Conservation (phyloP, 2,329 filamentous ascomycete species). For the Fusarium verrucosum region DNA sequence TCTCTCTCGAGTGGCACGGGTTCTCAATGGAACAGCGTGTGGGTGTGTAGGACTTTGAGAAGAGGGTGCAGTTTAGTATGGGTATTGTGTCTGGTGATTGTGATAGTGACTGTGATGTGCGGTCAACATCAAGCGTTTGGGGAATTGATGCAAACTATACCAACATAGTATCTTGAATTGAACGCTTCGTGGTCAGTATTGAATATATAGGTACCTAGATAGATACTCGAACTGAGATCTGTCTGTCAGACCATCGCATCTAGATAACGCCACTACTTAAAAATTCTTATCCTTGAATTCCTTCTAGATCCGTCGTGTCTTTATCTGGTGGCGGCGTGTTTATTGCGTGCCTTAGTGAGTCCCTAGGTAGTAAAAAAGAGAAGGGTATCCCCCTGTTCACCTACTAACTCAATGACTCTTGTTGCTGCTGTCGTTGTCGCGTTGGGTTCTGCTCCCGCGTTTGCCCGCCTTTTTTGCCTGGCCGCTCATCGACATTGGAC, state of each 20-base stretch:
- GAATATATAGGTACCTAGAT: neutral
- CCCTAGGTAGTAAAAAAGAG: neutral
- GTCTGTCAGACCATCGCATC: slow-evolving; percentile 7
- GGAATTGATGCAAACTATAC: neutral
- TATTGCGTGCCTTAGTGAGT: slow-evolving; percentile 8
- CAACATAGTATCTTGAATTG: neutral
- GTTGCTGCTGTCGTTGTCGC: neutral
- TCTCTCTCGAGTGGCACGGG: slow-evolving; percentile 1
- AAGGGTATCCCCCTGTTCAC: slow-evolving; percentile 24
- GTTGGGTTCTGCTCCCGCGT: slow-evolving; percentile 15
- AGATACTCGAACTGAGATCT: neutral
- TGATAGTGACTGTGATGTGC: slow-evolving; percentile 30
- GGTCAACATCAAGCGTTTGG: slow-evolving; percentile 3
- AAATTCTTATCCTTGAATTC: slow-evolving; percentile 3
- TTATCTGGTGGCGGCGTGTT: slow-evolving; percentile 18
- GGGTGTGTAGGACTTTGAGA: slow-evolving; percentile 21
- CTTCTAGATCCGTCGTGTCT: slow-evolving; percentile 3
- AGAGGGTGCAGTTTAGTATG: slow-evolving; percentile 22
- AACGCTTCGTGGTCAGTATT: neutral
- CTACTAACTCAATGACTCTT: neutral
- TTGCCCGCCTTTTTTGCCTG: slow-evolving; percentile 30
- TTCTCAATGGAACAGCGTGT: slow-evolving; percentile 5
- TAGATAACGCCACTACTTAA: neutral
- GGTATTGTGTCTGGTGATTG: slow-evolving; percentile 31
- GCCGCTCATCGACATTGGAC: slow-evolving; percentile 14